Evolutionary conservation across 257 asterid species (phyloP).

Genomic region (Capsicum rhomboideum): DNA sequence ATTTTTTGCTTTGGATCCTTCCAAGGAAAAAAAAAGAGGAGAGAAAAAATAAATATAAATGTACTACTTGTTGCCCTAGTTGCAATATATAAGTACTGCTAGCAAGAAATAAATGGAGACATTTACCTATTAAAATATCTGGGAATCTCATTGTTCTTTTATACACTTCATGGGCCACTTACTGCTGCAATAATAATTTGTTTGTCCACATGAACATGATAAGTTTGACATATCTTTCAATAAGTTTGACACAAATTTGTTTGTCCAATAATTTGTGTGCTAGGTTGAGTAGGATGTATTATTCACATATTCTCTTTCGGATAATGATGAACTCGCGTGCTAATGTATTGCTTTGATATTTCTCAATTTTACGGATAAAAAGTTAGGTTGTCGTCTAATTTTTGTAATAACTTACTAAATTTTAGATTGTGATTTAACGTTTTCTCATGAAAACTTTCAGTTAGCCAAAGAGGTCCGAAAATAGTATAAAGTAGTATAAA

Average conservation of each 20-base stretch:
- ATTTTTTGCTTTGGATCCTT: not conserved
- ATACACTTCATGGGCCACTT: not conserved
- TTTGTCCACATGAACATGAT: not conserved
- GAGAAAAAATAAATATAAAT: not conserved
- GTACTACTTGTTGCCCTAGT: not conserved
- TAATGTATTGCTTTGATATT: not conserved
- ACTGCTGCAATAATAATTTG: not conserved
- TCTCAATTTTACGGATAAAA: not conserved
- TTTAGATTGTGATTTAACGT: not conserved
- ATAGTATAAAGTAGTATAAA: not conserved
- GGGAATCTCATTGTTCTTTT: not conserved
- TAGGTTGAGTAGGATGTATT: too few species aligned
- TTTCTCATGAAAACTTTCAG: not conserved
- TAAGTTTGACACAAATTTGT: too few species aligned
- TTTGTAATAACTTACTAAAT: not conserved
- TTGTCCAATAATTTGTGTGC: too few species aligned
- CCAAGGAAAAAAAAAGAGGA: not conserved
- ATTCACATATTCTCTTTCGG: conserved; percentile 8
- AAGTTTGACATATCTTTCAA: too few species aligned
- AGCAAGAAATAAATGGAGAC: not conserved
- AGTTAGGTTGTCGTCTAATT: not conserved
- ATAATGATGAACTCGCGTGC: not conserved
- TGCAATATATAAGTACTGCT: not conserved
- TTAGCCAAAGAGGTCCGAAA: not conserved
- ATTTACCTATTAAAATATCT: not conserved